phyloP scores from a whole-genome alignment of 805 yeast genomes.

The Sungouiella thailandica region DNA sequence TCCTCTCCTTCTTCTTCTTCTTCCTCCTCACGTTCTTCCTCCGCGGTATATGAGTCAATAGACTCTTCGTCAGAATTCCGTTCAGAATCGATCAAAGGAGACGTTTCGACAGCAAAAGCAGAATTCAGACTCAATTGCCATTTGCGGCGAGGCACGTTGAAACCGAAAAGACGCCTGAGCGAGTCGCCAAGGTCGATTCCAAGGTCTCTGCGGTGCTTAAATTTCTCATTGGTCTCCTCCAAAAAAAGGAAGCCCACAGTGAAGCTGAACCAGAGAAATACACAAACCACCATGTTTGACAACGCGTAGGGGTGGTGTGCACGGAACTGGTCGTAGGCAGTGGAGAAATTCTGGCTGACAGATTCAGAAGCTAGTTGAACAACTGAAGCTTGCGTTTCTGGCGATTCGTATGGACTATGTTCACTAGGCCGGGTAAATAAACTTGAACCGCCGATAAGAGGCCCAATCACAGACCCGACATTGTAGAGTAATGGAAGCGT shows the following conservation, averaged over 20 bases:
- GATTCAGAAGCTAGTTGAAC: background rate
- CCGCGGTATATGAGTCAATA: background rate
- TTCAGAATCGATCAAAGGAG: slow-evolving; percentile 1
- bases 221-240: slow-evolving; percentile 47
- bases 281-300: slow-evolving; percentile 46
- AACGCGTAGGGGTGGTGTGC: slow-evolving; percentile 45
- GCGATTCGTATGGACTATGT: slow-evolving; percentile 12
- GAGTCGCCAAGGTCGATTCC: slow-evolving; percentile 44
- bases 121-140: slow-evolving; percentile 10
- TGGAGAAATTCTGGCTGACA: background rate
- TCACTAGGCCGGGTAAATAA: slow-evolving; percentile 42
- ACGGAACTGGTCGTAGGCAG: slow-evolving; percentile 22
- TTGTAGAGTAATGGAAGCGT: slow-evolving; percentile 60
- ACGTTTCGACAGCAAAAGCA: background rate
- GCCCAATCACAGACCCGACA: slow-evolving; percentile 57
- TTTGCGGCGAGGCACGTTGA: slow-evolving; percentile 14
- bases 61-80: background rate
- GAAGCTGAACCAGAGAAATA: slow-evolving; percentile 31
- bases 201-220: slow-evolving; percentile 35
- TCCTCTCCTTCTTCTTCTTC: background rate
- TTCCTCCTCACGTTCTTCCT: background rate
- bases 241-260: slow-evolving; percentile 41
- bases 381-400: background rate
- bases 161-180: slow-evolving; percentile 16
- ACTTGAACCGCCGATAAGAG: slow-evolving; percentile 50